Conservation (phyloP, 495 filamentous ascomycete species). For the Jackrogersella minutella region DNA sequence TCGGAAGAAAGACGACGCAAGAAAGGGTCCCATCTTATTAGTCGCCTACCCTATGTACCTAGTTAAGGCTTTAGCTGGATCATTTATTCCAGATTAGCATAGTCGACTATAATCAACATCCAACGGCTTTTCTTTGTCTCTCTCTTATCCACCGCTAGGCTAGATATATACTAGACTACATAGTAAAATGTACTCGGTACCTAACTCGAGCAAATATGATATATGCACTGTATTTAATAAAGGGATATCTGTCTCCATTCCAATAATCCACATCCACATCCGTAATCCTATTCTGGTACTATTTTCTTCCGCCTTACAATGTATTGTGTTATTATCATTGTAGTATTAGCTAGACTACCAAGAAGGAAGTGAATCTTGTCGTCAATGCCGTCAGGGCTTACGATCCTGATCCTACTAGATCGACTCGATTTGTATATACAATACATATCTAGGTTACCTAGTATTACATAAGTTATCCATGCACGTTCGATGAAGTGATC, state of each 20-base stretch:
- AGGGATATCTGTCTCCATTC: conserved; percentile 23
- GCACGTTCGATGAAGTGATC: background rate
- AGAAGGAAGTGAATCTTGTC: background rate
- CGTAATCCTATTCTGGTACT: background rate
- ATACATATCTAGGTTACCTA: background rate
- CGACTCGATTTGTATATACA: background rate
- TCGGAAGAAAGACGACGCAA: conserved; percentile 37
- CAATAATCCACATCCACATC: conserved; percentile 3
- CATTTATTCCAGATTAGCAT: conserved; percentile 12
- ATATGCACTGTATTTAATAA: conserved; percentile 5
- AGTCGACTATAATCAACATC: conserved; percentile 15
- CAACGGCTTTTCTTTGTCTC: conserved; percentile 13
- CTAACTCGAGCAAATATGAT: conserved; percentile 15
- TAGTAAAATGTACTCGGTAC: conserved; percentile 15
- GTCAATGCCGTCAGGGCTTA: background rate
- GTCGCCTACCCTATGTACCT: conserved; percentile 23
- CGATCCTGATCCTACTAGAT: background rate
- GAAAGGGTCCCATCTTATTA: conserved; percentile 23
- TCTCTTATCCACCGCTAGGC: background rate
- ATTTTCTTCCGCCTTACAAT: background rate
- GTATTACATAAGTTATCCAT: background rate
- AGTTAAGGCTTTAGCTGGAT: conserved; percentile 28
- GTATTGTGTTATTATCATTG: background rate
- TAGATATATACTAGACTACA: background rate
- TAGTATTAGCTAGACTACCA: background rate